Conservation (phyloP, 139 green algal genomes). For the Trebouxia sp. region DNA sequence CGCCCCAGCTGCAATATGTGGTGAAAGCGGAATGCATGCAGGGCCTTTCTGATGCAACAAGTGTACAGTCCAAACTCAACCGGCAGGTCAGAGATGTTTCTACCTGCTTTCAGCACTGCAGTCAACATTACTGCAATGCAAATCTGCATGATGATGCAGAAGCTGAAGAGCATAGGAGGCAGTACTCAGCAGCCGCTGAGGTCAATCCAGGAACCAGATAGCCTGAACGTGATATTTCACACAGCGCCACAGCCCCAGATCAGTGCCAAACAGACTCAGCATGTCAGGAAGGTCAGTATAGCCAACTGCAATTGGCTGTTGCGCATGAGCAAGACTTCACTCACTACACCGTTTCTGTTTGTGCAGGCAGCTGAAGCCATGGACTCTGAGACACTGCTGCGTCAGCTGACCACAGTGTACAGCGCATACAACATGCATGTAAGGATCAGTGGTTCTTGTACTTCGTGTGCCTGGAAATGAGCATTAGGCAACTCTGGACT, state of each 20-base stretch:
- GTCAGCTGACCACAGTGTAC: not conserved
- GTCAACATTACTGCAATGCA: too few relatives aligned
- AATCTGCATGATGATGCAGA: not conserved
- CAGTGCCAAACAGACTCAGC: not conserved
- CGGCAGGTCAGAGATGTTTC: not conserved
- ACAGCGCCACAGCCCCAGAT: not conserved
- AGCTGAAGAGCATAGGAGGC: not conserved
- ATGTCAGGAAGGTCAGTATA: not conserved
- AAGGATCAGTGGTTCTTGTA: not conserved
- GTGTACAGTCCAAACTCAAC: not conserved
- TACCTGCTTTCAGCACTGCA: too few relatives aligned
- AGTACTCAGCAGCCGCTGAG: not conserved
- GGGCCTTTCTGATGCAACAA: not conserved
- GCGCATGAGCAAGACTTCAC: too few relatives aligned
- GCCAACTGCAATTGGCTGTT: not conserved
- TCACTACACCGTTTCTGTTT: too few relatives aligned
- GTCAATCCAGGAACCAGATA: not conserved
- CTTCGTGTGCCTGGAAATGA: not conserved
- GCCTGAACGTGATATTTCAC: not conserved
- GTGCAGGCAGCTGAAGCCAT: conserved; percentile 14
- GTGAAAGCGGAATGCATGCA: too few relatives aligned
- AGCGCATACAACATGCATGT: not conserved
- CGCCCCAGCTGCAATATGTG: too few relatives aligned
- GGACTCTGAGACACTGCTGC: not conserved
- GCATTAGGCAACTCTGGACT: not conserved